Evolutionary conservation across 2,329 filamentous ascomycete species (phyloP).

Genomic region (Pezicula neosporulosa): DNA sequence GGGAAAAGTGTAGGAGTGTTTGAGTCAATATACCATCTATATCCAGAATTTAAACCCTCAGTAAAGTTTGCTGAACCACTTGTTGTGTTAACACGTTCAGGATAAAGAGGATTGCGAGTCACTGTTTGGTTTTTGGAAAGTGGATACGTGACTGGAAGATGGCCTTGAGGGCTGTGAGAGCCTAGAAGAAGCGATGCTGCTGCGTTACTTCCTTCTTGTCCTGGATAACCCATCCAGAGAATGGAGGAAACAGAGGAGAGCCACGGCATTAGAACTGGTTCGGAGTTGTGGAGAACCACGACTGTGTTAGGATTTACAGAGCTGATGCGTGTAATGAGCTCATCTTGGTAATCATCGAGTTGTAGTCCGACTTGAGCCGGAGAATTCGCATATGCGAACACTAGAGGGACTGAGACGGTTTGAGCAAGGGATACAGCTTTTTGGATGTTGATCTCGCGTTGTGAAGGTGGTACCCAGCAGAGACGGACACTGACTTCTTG

Average conservation of each 20-base stretch:
- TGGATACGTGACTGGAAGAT: neutral
- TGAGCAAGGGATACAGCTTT: neutral
- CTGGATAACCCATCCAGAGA: neutral
- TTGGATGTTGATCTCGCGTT: neutral
- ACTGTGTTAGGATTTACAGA: neutral
- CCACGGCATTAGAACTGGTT: neutral
- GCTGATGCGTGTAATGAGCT: neutral
- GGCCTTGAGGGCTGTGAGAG: neutral
- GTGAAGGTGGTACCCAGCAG: neutral
- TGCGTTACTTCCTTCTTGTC: neutral
- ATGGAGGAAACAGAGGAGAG: neutral
- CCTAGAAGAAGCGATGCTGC: neutral
- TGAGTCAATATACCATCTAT: neutral
- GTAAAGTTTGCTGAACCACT: neutral
- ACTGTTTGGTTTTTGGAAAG: neutral
- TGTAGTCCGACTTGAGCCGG: neutral
- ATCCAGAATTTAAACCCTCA: neutral
- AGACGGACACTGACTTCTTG: neutral
- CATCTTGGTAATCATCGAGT: neutral
- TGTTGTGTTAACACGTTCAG: neutral
- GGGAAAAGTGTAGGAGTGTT: constrained; percentile 31
- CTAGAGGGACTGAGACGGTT: neutral
- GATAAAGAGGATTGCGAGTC: neutral
- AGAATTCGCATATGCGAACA: neutral
- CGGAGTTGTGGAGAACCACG: neutral